A percentile compares a stretch with the other conserved stretches of the same genome.
Evolutionary conservation across 768 basidiomycete species (phyloP).

Genomic region (Kwoniella dendrophila): DNA sequence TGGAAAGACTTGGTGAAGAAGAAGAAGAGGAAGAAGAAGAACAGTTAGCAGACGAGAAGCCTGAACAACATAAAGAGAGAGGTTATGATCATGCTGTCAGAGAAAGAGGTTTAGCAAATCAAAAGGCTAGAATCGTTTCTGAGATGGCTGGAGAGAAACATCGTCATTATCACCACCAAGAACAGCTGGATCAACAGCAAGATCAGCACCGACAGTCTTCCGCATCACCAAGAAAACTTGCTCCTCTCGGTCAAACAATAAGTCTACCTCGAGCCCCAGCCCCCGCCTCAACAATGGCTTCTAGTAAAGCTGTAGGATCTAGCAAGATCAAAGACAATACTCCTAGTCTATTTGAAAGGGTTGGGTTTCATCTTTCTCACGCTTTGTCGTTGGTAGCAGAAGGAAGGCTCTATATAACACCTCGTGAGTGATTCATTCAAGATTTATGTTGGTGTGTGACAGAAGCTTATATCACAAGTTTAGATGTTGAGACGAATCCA

Average conservation of each 20-base stretch:
- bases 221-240: slow-evolving; percentile 14
- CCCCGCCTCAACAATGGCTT: not conserved
- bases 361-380: slow-evolving; percentile 31
- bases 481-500: slow-evolving; percentile 11
- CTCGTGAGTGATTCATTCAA: slow-evolving; percentile 26
- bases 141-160: slow-evolving; percentile 70
- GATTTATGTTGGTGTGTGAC: not conserved
- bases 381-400: slow-evolving; percentile 27
- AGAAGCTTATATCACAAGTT: not conserved
- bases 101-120: slow-evolving; percentile 78
- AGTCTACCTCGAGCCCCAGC: slow-evolving; percentile 22
- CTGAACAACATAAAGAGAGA: slow-evolving; percentile 58
- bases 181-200: slow-evolving; percentile 2
- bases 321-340: slow-evolving; percentile 13
- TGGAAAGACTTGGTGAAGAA: slow-evolving; percentile 49
- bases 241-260: slow-evolving; percentile 10
- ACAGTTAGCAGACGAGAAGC: too few relatives aligned
- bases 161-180: slow-evolving; percentile 7
- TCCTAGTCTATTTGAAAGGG: slow-evolving; percentile 29
- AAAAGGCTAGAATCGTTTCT: slow-evolving; percentile 90
- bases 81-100: slow-evolving; percentile 48
- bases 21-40: slow-evolving; percentile 58
- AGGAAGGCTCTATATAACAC: slow-evolving; percentile 28
- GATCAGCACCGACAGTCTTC: not conserved
- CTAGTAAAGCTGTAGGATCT: slow-evolving; percentile 1